Percentiles rank a stretch among this genome's conserved stretches.
These are phyloP conservation scores for Podospora fimiseda DNA, from an alignment of 495 filamentous ascomycete genomes.

Conservation along the genomic window DNA sequence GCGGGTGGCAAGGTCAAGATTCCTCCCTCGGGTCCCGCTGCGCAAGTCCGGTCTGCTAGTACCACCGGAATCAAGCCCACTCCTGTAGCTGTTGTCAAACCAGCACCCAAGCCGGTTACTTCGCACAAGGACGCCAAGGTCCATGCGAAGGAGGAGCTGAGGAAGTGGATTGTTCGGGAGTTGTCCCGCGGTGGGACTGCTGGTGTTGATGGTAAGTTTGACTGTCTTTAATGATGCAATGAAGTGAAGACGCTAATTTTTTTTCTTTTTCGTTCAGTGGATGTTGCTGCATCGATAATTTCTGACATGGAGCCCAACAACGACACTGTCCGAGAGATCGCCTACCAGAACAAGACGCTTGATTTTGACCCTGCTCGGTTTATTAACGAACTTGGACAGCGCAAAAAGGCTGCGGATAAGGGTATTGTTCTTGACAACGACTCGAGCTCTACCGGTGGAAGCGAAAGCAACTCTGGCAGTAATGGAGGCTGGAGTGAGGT, in stretches of 20 bases:
- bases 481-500: slow-evolving; percentile 93
- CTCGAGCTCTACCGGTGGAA: slow-evolving; percentile 37
- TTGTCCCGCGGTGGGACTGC: slow-evolving; percentile 50
- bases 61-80: slow-evolving; percentile 34
- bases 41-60: slow-evolving; percentile 53
- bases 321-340: slow-evolving; percentile 77
- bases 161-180: slow-evolving; percentile 79
- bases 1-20: slow-evolving; percentile 85
- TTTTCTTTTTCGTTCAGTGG: too few relatives aligned
- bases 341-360: slow-evolving; percentile 76
- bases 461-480: slow-evolving; percentile 37
- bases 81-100: slow-evolving; percentile 23
- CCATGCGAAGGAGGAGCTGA: slow-evolving; percentile 73
- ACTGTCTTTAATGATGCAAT: too few relatives aligned
- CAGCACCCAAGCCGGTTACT: slow-evolving; percentile 28
- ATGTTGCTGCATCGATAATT: slow-evolving; percentile 71
- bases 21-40: slow-evolving; percentile 47
- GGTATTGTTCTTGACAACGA: slow-evolving; percentile 63
- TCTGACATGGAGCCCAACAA: slow-evolving; percentile 67
- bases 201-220: slow-evolving; percentile 38
- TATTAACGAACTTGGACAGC: slow-evolving; percentile 86
- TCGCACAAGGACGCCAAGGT: slow-evolving; percentile 47
- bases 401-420: slow-evolving; percentile 85
- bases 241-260: too few relatives aligned
- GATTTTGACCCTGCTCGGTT: slow-evolving; percentile 91